phyloP scores from a whole-genome alignment of 441 rosid species.

The Gossypium lobatum region DNA sequence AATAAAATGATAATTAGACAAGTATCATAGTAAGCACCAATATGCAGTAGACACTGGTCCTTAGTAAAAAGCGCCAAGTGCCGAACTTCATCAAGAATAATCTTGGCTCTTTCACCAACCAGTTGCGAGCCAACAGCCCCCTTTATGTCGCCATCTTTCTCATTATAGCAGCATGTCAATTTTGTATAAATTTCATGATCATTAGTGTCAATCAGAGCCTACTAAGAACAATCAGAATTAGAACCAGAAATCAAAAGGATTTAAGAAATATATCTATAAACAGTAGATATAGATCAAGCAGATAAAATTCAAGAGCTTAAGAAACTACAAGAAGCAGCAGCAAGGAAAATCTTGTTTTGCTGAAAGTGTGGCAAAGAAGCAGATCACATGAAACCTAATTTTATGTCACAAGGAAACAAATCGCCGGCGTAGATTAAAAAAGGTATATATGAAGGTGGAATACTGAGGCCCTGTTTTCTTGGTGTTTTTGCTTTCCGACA shows the following conservation, averaged over 20 bases:
- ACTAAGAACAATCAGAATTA: constrained; percentile 18
- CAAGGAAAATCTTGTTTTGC: constrained; percentile 2
- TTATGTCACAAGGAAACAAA: background rate
- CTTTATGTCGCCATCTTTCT: constrained; percentile 47
- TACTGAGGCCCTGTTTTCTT: background rate
- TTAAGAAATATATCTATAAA: background rate
- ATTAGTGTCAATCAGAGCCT: constrained; percentile 77
- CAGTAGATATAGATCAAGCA: background rate
- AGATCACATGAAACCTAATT: background rate
- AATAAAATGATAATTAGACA: constrained; percentile 13
- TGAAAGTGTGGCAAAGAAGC: background rate
- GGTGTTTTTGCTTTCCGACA: background rate
- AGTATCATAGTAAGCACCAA: constrained; percentile 43
- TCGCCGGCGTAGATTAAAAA: background rate
- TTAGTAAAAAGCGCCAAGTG: constrained; percentile 64
- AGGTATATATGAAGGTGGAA: background rate
- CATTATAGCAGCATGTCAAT: constrained; percentile 58
- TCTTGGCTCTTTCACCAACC: constrained; percentile 76
- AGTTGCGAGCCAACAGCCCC: constrained; percentile 89
- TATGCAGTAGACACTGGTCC: constrained; percentile 68
- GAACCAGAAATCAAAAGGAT: constrained; percentile 6
- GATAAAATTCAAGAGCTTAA: background rate
- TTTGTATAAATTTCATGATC: constrained; percentile 73
- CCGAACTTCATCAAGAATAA: constrained; percentile 82
- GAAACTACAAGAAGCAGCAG: background rate